These are phyloP conservation scores for Candolleomyces eurysporus DNA, from an alignment of 768 basidiomycete genomes.

Conservation along the genomic window DNA sequence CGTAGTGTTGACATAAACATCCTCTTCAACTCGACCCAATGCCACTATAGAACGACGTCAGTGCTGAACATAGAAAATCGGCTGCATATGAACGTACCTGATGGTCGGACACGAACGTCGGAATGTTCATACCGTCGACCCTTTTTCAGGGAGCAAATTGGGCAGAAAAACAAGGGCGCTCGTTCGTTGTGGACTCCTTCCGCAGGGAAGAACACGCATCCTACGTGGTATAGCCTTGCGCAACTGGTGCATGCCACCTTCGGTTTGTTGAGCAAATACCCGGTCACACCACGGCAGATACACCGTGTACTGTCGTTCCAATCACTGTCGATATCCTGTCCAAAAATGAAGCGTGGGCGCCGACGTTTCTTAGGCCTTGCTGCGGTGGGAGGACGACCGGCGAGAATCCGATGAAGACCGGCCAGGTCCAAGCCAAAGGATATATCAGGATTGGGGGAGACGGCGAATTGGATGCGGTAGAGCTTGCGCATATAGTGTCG, in stretches of 20 bases:
- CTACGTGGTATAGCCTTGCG: conserved; percentile 64
- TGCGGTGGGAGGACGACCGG: conserved; percentile 52
- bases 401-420: conserved; percentile 77
- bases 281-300: conserved; percentile 71
- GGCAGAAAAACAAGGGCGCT: conserved; percentile 57
- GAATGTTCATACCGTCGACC: conserved; percentile 69
- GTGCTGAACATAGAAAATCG: conserved; percentile 7
- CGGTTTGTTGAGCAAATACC: conserved; percentile 58
- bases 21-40: conserved; percentile 40
- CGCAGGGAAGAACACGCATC: conserved; percentile 70
- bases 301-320: conserved; percentile 77
- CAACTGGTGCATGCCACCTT: conserved; percentile 68
- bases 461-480: conserved; percentile 86
- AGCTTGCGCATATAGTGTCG: conserved; percentile 90
- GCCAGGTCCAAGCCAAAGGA: conserved; percentile 84
- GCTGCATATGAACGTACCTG: conserved; percentile 31
- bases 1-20: conserved; percentile 68
- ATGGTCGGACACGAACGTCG: conserved; percentile 69
- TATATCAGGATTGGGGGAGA: conserved; percentile 76
- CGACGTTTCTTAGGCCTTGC: conserved; percentile 56
- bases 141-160: conserved; percentile 76
- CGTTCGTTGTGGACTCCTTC: conserved; percentile 34
- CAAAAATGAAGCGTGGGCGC: conserved; percentile 63
- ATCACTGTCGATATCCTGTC: conserved; percentile 72
- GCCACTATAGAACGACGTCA: conserved; percentile 14